Percentiles rank a stretch among this genome's conserved stretches.
Conservation (phyloP, 495 filamentous ascomycete species). For the Darksidea phi region DNA sequence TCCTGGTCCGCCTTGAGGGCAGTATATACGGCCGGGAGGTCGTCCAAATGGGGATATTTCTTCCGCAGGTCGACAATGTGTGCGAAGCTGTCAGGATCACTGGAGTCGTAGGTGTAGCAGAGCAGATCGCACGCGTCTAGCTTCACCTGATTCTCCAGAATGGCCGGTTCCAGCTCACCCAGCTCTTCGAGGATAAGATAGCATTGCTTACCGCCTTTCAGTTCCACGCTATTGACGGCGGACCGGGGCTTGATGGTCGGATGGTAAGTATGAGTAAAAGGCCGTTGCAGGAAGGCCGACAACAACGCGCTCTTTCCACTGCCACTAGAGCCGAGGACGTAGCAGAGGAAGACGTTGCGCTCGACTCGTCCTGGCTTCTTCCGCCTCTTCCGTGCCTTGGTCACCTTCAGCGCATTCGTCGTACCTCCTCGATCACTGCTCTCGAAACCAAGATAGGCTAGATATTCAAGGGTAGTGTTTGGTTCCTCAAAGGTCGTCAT, state of each 20-base stretch:
- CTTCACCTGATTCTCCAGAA: slow-evolving; percentile 86
- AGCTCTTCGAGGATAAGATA: slow-evolving; percentile 94
- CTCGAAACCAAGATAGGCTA: slow-evolving; percentile 93
- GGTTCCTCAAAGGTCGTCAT: slow-evolving; percentile 98
- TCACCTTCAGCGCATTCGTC: slow-evolving; percentile 84
- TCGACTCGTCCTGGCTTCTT: slow-evolving; percentile 79
- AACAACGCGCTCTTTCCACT: slow-evolving; percentile 88
- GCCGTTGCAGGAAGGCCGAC: slow-evolving; percentile 84
- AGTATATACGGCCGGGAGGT: slow-evolving; percentile 83
- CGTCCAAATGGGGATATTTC: slow-evolving; percentile 77
- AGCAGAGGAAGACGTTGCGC: slow-evolving; percentile 93
- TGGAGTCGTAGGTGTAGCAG: slow-evolving; percentile 95
- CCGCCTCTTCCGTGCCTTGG: slow-evolving; percentile 81
- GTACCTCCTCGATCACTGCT: slow-evolving; percentile 58
- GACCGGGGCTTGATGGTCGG: slow-evolving; percentile 92
- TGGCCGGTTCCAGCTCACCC: slow-evolving; percentile 90
- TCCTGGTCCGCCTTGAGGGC: slow-evolving; percentile 93
- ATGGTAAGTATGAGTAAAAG: slow-evolving; percentile 80
- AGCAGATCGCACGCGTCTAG: slow-evolving; percentile 91
- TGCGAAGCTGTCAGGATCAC: slow-evolving; percentile 88
- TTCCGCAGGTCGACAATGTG: slow-evolving; percentile 79
- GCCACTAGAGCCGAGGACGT: slow-evolving; percentile 79
- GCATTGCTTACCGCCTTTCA: slow-evolving; percentile 93
- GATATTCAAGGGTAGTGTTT: slow-evolving; percentile 89
- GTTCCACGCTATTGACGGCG: slow-evolving; percentile 93